phyloP scores from a whole-genome alignment of 768 basidiomycete genomes.

The Leucosporidium scottii region DNA sequence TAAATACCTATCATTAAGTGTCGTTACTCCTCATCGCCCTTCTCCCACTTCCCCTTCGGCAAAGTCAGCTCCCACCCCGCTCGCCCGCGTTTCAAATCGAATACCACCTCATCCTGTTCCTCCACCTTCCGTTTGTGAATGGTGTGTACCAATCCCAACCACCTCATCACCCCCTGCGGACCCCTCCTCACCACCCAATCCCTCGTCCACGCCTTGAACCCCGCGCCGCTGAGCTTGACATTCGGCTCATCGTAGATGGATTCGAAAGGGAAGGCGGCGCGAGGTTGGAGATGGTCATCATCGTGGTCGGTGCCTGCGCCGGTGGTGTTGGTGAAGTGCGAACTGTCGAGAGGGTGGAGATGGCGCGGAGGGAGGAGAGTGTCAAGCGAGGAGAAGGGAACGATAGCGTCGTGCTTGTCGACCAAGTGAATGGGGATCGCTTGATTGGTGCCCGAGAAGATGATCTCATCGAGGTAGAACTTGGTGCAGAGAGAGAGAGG shows the following conservation, averaged over 20 bases:
- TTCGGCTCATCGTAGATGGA: neutral
- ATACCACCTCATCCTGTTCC: constrained; percentile 9
- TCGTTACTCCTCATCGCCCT: no score
- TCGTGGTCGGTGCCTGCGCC: constrained; percentile 51
- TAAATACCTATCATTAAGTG: no score
- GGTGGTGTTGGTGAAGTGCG: constrained; percentile 42
- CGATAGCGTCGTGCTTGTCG: constrained; percentile 50
- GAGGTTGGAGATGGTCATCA: constrained; percentile 53
- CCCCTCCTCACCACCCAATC: constrained; percentile 3
- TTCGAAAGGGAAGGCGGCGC: constrained; percentile 36
- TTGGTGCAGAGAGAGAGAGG: constrained; percentile 9
- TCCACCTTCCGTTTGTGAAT: neutral
- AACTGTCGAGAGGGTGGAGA: neutral
- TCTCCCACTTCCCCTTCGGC: no score
- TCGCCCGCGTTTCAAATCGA: constrained; percentile 5
- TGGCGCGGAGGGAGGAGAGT: neutral
- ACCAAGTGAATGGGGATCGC: constrained; percentile 57
- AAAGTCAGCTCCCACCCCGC: constrained; percentile 14
- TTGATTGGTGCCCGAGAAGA: constrained; percentile 42
- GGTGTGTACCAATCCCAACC: neutral
- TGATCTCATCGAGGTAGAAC: constrained; percentile 25
- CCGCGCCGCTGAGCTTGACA: neutral
- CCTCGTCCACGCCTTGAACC: neutral
- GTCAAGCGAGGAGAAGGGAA: constrained; percentile 41
- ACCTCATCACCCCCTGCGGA: neutral